These are phyloP conservation scores for Cryptosporidium parvum DNA, from an alignment of 169 alveolate species.

Conservation along the genomic window DNA sequence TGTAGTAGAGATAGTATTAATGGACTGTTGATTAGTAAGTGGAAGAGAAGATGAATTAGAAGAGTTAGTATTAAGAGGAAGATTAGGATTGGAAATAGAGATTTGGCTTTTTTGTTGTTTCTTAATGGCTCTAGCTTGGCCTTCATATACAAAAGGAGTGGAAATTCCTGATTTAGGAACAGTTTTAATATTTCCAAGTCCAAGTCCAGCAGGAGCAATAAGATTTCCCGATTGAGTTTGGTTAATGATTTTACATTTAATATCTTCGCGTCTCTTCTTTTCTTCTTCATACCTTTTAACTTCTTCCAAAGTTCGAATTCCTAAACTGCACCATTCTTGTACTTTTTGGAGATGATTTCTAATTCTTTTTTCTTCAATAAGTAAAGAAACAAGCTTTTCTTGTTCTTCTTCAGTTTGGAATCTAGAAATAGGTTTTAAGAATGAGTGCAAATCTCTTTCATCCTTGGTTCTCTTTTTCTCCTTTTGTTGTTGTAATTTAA, in stretches of 20 bases:
- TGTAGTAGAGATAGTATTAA: neutral
- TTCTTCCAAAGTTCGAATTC: slow-evolving; percentile 89
- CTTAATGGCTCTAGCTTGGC: slow-evolving; percentile 71
- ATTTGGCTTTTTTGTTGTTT: slow-evolving; percentile 23
- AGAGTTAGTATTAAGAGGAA: neutral
- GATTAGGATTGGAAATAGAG: neutral
- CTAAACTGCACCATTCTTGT: slow-evolving; percentile 91
- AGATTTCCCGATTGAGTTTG: slow-evolving; percentile 3
- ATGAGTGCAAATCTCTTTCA: slow-evolving; percentile 90
- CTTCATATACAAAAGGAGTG: slow-evolving; percentile 66
- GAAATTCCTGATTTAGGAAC: slow-evolving; percentile 17
- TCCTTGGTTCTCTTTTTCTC: slow-evolving; percentile 90
- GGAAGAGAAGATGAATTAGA: neutral
- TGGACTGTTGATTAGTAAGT: neutral
- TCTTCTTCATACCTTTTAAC: slow-evolving; percentile 78
- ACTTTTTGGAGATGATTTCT: slow-evolving; percentile 87
- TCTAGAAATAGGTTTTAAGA: slow-evolving; percentile 87
- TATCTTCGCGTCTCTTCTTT: slow-evolving; percentile 65
- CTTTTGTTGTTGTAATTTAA: slow-evolving; percentile 88
- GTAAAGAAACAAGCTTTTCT: slow-evolving; percentile 87
- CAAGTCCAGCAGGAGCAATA: slow-evolving; percentile 61
- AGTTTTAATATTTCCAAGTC: slow-evolving; percentile 53
- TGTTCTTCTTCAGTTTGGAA: slow-evolving; percentile 91
- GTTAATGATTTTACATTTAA: slow-evolving; percentile 48
- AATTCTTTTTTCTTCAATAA: slow-evolving; percentile 88